Base-by-base conservation (phyloP, 495 filamentous ascomycete species). In the Glonium stellatum region DNA sequence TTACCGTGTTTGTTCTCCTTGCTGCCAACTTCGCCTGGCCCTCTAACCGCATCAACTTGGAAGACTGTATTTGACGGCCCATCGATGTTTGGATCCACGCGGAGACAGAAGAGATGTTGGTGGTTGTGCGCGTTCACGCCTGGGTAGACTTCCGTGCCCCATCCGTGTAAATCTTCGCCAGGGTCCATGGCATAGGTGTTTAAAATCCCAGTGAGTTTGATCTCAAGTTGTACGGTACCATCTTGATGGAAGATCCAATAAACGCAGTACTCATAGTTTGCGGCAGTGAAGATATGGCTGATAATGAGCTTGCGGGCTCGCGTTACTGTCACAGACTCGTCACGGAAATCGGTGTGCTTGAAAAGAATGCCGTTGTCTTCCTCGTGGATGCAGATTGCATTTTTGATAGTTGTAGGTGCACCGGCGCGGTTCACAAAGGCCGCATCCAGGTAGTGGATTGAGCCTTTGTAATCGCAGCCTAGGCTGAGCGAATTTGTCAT, bases 361-460 rank as follows among this genome's bases (percentile, higher is more conserved):
- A 93, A 96, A 10, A 97, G 79, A 59, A 97, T 93, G 5, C 92
- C 92, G 4, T 82, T 80, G 67, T 97, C 92, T 75, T 97, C 92
- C 73, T 97, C 92, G 76, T 97, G 92, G 60, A 96, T 91, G 71
- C 92, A 97, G 70, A 97, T 91, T 46, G 92, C 92, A 67, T 97
- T 96, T 76, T 93, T 91, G 73, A 97, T 90, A 35, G 86, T 88
- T 34, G 82, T 84, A 35, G 84, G 76, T 5, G 80, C 82, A 35
- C 92, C 92, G 10, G 87, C 82, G n/a, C 82, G 77, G 62, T 92
- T 96, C 57, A 90, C 84, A 69, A 95, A 95, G 23, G 85, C 80
- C 0, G 89, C 92, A 67, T 87, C 83, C 68, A 96, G 82, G 72
- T 96, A 96, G 74, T 95, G 89, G 70, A 97, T 95, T 1, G 86